A percentile compares a stretch with the other conserved stretches of the same genome.
phyloP scores from a whole-genome alignment of 495 filamentous ascomycete genomes.

The Cairneyella variabilis region DNA sequence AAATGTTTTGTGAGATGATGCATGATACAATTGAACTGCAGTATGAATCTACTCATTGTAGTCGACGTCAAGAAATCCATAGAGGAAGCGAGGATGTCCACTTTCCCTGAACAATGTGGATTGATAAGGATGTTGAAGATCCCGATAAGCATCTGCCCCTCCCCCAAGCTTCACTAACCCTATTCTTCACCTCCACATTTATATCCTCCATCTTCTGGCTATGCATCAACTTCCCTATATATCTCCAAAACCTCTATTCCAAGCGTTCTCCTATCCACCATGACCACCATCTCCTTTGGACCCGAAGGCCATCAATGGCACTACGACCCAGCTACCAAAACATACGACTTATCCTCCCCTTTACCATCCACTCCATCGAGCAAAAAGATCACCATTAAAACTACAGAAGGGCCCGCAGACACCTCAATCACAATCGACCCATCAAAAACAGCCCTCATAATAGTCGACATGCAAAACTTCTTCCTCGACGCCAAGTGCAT shows the following conservation, averaged over 20 bases:
- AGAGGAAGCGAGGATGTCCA: too few relatives aligned
- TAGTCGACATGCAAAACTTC: conserved; percentile 63
- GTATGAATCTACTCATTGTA: too few relatives aligned
- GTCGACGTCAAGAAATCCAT: too few relatives aligned
- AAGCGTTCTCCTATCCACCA: background rate
- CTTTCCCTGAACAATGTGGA: too few relatives aligned
- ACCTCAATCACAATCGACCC: conserved; percentile 39
- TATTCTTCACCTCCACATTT: too few relatives aligned
- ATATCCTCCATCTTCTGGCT: background rate
- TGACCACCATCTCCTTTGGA: conserved; percentile 18
- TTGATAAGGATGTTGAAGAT: too few relatives aligned
- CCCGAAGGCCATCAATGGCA: conserved; percentile 18
- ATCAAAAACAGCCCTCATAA: conserved; percentile 43
- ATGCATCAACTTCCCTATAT: too few relatives aligned
- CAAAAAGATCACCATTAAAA: conserved; percentile 12
- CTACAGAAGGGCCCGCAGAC: conserved; percentile 12
- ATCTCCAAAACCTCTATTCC: background rate
- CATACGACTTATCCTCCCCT: conserved; percentile 11
- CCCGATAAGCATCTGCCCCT: too few relatives aligned
- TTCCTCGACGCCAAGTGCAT: conserved; percentile 43
- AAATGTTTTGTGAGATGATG: too few relatives aligned
- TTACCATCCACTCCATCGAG: too few relatives aligned
- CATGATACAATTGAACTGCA: too few relatives aligned
- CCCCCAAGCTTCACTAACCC: too few relatives aligned
- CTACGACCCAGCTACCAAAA: conserved; percentile 8